Evolutionary conservation across 345 rosid genomes (phyloP).

Genomic region (Melaleuca alternifolia): DNA sequence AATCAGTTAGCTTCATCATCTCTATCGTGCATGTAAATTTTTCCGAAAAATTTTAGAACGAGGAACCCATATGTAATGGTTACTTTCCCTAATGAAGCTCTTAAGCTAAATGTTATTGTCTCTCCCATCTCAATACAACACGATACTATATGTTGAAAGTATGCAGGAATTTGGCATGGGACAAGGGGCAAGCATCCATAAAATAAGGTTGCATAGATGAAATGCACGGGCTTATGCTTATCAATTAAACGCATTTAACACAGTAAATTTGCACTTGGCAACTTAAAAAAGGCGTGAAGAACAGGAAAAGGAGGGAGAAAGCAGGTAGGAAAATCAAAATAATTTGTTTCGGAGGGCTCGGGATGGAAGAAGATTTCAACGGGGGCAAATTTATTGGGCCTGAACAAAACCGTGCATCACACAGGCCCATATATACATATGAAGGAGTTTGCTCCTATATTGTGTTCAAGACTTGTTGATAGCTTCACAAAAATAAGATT

Average conservation of each 20-base stretch:
- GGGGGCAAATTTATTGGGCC: neutral
- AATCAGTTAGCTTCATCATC: too few species aligned
- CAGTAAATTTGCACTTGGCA: neutral
- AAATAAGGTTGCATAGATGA: neutral
- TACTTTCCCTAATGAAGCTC: too few species aligned
- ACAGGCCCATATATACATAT: neutral
- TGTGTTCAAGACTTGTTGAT: neutral
- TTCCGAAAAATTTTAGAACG: too few species aligned
- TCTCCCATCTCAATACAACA: too few species aligned
- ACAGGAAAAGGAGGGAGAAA: neutral
- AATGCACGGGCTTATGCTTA: neutral
- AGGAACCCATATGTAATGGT: too few species aligned
- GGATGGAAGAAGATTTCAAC: neutral
- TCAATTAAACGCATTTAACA: neutral
- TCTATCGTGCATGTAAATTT: too few species aligned
- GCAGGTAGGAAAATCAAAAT: neutral
- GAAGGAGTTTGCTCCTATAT: neutral
- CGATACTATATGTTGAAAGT: too few species aligned
- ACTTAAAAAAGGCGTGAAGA: neutral
- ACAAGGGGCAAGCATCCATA: neutral
- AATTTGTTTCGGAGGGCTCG: neutral
- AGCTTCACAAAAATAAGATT: neutral
- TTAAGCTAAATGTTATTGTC: too few species aligned
- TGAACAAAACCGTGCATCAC: neutral
- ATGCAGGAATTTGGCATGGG: neutral